Evolutionary conservation across 257 asterid species (phyloP), one percentile per base, ranked within the genome.

Genomic region (Forsythia suspensa): DNA sequence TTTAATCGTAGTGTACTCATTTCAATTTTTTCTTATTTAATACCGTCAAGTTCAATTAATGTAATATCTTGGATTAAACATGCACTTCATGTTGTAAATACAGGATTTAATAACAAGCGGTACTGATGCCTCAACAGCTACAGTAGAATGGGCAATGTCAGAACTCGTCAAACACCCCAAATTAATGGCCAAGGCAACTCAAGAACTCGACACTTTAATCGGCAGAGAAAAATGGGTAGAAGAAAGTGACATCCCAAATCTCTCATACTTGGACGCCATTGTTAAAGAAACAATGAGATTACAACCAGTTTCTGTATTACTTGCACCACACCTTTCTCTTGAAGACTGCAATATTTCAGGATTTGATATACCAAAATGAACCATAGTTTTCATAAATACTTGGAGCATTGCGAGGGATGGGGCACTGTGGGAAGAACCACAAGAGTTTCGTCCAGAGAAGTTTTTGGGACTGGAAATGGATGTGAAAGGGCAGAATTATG

Each of bases 361-460:
- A 69, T 91, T 85, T 41, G 89, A 89, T 71, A 76, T 91, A 7
- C 70, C 78, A 16, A 80, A 85, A 52, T 91, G 88, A 15, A 80
- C 92, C 0, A 84, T 78, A 59, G 81, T 88, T 71, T 81, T 86
- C 0, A 89, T 90, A 1, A 90, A 90, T 3, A 88, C 85, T 55
- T 90, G 92, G 94, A 81, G 61, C 84, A 81, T 91, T n/a, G 92
- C 88, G 10, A 86, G 86, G 21, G 96, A 91, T 68, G 90, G 92
- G 38, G 71, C 87, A 0, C 46, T 88, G 24, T 91, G 96, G 96
- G 86, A 83, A 39, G 81, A 86, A 0, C 92, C 92, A 0, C 48
- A 46, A 3, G 88, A 86, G 44, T 91, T 91, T 34, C 18, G 82
- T 15, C 96, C 96, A 0, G 89, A 85, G 46, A 86, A 92, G 46